A percentile compares a stretch with the other conserved stretches of the same genome.
phyloP scores from a whole-genome alignment of 768 basidiomycete genomes.

The Dentipellis sp. region DNA sequence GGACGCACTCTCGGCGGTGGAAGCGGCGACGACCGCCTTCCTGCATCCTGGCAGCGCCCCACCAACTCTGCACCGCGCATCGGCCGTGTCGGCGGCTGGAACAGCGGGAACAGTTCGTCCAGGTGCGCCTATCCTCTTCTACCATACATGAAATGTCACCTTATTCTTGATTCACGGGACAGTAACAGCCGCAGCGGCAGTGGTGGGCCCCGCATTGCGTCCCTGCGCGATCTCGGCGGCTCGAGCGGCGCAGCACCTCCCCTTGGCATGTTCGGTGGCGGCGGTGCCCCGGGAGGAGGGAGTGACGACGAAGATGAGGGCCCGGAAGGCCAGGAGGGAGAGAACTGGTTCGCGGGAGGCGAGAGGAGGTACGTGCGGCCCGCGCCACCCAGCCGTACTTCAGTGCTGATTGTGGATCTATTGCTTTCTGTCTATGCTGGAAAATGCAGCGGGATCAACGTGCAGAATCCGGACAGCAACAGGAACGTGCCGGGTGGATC shows the following conservation, averaged over 20 bases:
- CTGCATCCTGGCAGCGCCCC: conserved; percentile 6
- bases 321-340: conserved; percentile 35
- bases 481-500: conserved; percentile 40
- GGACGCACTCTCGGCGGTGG: conserved; percentile 8
- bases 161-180: neutral
- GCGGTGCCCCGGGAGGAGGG: conserved; percentile 16
- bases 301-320: conserved; percentile 45
- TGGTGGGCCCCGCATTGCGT: conserved; percentile 16
- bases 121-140: conserved; percentile 1
- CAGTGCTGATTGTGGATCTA: neutral
- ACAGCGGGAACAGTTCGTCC: conserved; percentile 6
- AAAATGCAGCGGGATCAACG: conserved; percentile 64
- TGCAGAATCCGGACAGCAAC: conserved; percentile 71
- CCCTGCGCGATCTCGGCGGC: conserved; percentile 18
- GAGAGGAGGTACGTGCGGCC: conserved; percentile 61
- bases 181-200: conserved; percentile 7
- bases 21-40: neutral
- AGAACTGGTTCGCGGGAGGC: conserved; percentile 86
- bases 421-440: neutral
- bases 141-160: neutral
- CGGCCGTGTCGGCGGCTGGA: conserved; percentile 19
- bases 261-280: neutral
- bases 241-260: conserved; percentile 6
- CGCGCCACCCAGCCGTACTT: neutral
- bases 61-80: conserved; percentile 9